Evolutionary conservation across 495 filamentous ascomycete genomes (phyloP).

Genomic region (Neurospora cerealis): DNA sequence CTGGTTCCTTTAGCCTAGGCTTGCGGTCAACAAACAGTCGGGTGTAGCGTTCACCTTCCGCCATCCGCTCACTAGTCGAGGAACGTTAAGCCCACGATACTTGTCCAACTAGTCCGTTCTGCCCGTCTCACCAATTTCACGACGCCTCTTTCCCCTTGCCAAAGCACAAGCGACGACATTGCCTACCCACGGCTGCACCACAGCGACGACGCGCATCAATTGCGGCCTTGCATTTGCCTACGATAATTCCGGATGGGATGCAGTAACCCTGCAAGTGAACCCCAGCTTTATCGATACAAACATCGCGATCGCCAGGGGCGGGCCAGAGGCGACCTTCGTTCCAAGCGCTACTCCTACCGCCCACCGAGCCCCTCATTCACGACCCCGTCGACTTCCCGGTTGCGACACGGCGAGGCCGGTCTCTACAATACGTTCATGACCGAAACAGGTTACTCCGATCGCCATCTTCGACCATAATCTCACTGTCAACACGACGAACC

Average conservation of each 20-base stretch:
- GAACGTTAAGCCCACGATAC: not conserved
- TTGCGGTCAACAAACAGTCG: not conserved
- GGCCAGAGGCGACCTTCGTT: not conserved
- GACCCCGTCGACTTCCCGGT: slow-evolving; percentile 2
- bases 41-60: not conserved
- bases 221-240: not conserved
- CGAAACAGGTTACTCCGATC: slow-evolving; percentile 12
- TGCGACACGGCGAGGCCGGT: slow-evolving; percentile 11
- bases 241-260: not conserved
- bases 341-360: not conserved
- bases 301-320: slow-evolving; percentile 6
- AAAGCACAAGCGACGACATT: not conserved
- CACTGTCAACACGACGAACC: not conserved
- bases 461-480: slow-evolving; percentile 8
- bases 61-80: not conserved
- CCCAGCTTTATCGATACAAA: slow-evolving; percentile 20
- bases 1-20: not conserved
- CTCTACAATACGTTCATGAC: slow-evolving; percentile 16
- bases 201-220: not conserved
- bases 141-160: not conserved
- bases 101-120: not conserved
- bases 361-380: slow-evolving; percentile 11
- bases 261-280: not conserved
- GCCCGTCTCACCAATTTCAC: not conserved
- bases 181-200: not conserved